A percentile compares a stretch with the other conserved stretches of the same genome.
phyloP scores from a whole-genome alignment of 2,329 filamentous ascomycete species.

The Fusarium metavorans region DNA sequence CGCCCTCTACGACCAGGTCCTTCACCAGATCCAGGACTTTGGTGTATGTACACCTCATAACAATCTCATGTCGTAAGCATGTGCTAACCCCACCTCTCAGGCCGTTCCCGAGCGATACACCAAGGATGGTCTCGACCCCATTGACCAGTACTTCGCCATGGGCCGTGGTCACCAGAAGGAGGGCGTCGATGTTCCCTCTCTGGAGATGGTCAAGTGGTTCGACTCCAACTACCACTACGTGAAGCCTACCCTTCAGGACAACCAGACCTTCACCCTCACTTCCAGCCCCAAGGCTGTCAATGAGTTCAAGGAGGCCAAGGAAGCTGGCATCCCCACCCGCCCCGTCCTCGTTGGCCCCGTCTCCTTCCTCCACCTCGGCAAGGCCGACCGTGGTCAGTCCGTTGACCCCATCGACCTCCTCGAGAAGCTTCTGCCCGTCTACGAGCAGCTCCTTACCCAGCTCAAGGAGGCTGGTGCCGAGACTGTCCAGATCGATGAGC shows the following conservation, averaged over 20 bases:
- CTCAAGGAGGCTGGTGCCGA: slow-evolving; percentile 97
- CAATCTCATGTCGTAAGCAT: not conserved
- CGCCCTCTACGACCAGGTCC: slow-evolving; percentile 97
- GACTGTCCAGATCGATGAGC: slow-evolving; percentile 98
- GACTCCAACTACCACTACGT: slow-evolving; percentile 99
- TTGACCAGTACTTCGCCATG: slow-evolving; percentile 99
- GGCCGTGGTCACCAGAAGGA: slow-evolving; percentile 98
- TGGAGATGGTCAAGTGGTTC: slow-evolving; percentile 99
- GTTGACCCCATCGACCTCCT: slow-evolving; percentile 95
- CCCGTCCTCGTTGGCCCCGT: slow-evolving; percentile 96
- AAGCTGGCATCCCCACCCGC: slow-evolving; percentile 90
- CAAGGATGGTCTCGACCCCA: slow-evolving; percentile 84
- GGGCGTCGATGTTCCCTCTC: slow-evolving; percentile 88
- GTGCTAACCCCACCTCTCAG: slow-evolving; percentile 56
- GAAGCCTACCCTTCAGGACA: slow-evolving; percentile 97
- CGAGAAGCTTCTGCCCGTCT: slow-evolving; percentile 92
- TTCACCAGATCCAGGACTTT: slow-evolving; percentile 98
- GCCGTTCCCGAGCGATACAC: slow-evolving; percentile 94
- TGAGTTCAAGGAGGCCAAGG: slow-evolving; percentile 98
- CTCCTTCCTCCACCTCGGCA: slow-evolving; percentile 96
- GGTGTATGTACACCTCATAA: slow-evolving; percentile 71
- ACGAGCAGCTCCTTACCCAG: slow-evolving; percentile 91
- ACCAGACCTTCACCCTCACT: slow-evolving; percentile 93
- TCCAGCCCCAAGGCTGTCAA: slow-evolving; percentile 91
- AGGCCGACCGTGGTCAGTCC: slow-evolving; percentile 95